Evolutionary conservation across 257 asterid genomes (phyloP).

Genomic region (Rehmannia glutinosa): DNA sequence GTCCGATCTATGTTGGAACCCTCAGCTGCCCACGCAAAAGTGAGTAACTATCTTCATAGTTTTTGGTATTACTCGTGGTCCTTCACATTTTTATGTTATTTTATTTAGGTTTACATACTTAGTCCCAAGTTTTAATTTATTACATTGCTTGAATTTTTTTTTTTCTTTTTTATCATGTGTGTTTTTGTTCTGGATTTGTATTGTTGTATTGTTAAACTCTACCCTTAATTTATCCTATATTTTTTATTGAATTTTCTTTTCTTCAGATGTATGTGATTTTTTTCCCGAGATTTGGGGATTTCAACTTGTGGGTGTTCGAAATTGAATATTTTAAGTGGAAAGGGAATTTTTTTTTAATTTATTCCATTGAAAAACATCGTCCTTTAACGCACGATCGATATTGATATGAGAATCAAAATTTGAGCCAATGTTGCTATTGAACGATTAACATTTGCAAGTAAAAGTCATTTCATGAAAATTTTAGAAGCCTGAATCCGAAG

Average conservation of each 20-base stretch:
- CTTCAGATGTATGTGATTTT: neutral
- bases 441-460: neutral
- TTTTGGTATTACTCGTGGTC: neutral
- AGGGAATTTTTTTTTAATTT: neutral
- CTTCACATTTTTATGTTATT: neutral
- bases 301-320: constrained; percentile 12
- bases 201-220: neutral
- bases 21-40: constrained; percentile 34
- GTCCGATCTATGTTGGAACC: constrained; percentile 37
- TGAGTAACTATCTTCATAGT: constrained; percentile 7
- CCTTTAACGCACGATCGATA: too few relatives aligned
- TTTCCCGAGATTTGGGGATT: constrained; percentile 12
- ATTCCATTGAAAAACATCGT: too few relatives aligned
- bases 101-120: neutral
- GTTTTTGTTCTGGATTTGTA: neutral
- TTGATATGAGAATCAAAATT: neutral
- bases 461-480: neutral
- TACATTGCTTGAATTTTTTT: neutral
- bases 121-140: neutral
- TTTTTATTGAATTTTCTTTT: neutral
- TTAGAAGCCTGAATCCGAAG: neutral
- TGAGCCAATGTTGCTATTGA: constrained; percentile 9
- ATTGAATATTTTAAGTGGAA: neutral
- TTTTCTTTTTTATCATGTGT: neutral
- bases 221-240: neutral